Evolutionary conservation across 257 asterid genomes (phyloP).

Genomic region (Nicotiana tabacum): DNA sequence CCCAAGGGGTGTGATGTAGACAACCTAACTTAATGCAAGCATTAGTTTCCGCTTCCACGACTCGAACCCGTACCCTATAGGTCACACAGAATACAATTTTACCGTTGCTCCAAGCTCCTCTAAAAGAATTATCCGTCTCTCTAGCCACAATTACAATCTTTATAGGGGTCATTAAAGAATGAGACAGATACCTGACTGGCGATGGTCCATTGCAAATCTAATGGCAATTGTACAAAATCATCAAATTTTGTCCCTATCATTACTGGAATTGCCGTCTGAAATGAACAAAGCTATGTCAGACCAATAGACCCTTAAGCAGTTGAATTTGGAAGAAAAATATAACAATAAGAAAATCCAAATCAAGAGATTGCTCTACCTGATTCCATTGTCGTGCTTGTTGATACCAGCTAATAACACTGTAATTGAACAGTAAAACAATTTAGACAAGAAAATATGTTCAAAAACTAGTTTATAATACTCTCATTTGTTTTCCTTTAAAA

Average conservation of each 20-base stretch:
- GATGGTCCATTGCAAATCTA: conserved; percentile 75
- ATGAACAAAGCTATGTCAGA: background rate
- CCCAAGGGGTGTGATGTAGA: too few relatives aligned
- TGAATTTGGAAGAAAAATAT: background rate
- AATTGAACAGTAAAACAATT: background rate
- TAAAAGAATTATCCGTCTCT: too few relatives aligned
- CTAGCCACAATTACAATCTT: background rate
- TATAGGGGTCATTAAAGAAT: background rate
- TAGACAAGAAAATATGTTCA: background rate
- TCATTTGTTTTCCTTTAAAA: background rate
- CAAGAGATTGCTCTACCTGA: conserved; percentile 35
- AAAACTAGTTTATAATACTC: background rate
- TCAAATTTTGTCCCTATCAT: conserved; percentile 85
- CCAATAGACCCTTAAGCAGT: background rate
- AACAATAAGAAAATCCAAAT: background rate
- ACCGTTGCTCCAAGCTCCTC: too few relatives aligned
- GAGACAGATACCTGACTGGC: conserved; percentile 57
- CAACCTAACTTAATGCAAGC: too few relatives aligned
- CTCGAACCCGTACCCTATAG: too few relatives aligned
- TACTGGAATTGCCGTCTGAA: conserved; percentile 77
- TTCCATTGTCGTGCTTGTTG: conserved; percentile 74
- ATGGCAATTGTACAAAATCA: conserved; percentile 71
- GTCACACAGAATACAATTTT: too few relatives aligned
- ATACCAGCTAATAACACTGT: conserved; percentile 68
- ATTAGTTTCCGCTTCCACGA: too few relatives aligned